A percentile compares a stretch with the other conserved stretches of the same genome.
These are phyloP conservation scores for Mallotus nudiflorus DNA, from an alignment of 345 rosid species.

Conservation along the genomic window DNA sequence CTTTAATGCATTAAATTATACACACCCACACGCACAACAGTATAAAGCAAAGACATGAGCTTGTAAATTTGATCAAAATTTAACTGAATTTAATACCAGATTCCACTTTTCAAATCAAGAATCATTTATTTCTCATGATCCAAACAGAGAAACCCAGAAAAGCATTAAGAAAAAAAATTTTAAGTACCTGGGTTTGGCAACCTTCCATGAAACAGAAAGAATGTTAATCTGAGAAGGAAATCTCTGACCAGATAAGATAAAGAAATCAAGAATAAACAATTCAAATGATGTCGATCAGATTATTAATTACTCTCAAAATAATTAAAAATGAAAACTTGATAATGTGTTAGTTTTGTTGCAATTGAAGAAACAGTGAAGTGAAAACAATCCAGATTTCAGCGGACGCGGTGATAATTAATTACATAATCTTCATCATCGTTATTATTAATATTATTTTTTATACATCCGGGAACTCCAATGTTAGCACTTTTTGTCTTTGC, in stretches of 20 bases:
- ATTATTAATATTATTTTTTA: too few relatives aligned
- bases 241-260: not conserved
- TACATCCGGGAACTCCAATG: constrained; percentile 27
- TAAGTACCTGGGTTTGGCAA: constrained; percentile 26
- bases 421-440: constrained; percentile 23
- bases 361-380: constrained; percentile 12
- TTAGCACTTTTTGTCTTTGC: constrained; percentile 1
- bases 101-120: too few relatives aligned
- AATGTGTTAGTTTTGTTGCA: not conserved
- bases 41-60: too few relatives aligned
- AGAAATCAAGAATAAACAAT: not conserved
- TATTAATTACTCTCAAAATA: not conserved
- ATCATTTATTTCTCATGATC: not conserved
- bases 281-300: not conserved
- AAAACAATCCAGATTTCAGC: not conserved
- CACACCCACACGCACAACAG: too few relatives aligned
- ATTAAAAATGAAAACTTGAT: not conserved
- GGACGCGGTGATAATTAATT: constrained; percentile 14
- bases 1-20: too few relatives aligned
- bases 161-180: not conserved
- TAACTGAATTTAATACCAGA: too few relatives aligned
- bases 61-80: too few relatives aligned
- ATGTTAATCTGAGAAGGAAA: not conserved
- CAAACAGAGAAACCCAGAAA: not conserved
- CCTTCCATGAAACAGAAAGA: constrained; percentile 30